phyloP scores from a whole-genome alignment of 257 asterid species.

The Nicotiana undulata region DNA sequence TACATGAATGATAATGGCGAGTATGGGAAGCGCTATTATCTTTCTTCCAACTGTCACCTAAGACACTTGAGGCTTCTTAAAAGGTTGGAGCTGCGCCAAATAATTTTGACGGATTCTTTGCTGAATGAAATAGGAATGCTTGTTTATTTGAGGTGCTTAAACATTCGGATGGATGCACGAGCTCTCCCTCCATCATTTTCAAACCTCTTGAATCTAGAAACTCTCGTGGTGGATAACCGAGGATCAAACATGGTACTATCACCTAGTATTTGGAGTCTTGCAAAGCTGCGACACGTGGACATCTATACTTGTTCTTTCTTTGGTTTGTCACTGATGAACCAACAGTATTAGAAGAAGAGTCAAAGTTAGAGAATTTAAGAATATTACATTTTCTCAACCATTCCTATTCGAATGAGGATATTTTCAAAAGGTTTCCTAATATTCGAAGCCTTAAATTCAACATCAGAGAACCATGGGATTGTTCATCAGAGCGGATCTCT shows the following conservation, averaged over 20 bases:
- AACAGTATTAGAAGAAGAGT: background rate
- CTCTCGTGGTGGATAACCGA: background rate
- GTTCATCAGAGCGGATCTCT: no score
- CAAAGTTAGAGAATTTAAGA: background rate
- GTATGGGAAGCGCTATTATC: background rate
- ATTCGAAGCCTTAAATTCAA: background rate
- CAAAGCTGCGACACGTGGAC: background rate
- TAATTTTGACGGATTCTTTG: background rate
- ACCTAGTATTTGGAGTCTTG: background rate
- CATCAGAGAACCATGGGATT: no score
- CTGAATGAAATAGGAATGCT: background rate
- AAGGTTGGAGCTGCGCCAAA: background rate
- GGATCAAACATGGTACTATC: background rate
- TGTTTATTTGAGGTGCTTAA: slow-evolving; percentile 1
- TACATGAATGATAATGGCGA: background rate
- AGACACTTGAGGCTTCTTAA: slow-evolving; percentile 8
- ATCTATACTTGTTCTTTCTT: no score
- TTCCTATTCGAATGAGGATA: background rate
- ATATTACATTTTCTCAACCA: background rate
- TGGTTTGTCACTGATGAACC: background rate
- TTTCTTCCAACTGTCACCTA: background rate
- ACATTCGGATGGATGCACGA: background rate
- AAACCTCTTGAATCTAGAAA: background rate
- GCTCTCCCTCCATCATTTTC: background rate
- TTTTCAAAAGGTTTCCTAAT: background rate